Percentiles rank a stretch among this genome's conserved stretches.
Evolutionary conservation across 495 filamentous ascomycete species (phyloP).

Genomic region (Neurospora hispaniola): DNA sequence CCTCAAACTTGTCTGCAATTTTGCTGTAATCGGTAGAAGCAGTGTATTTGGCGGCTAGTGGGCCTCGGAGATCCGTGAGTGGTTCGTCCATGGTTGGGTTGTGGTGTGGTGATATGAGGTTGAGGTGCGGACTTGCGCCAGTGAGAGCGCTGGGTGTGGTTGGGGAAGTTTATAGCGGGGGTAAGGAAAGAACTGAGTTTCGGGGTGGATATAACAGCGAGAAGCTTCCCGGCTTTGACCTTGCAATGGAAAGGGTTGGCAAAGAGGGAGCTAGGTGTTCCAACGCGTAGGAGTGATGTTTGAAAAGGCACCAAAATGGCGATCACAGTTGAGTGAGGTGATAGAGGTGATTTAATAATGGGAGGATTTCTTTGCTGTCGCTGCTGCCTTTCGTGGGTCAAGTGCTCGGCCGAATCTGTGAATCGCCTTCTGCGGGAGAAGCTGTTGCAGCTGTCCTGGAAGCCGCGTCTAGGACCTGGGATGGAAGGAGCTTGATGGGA

Average conservation of each 20-base stretch:
- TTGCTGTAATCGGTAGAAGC: constrained; percentile 23
- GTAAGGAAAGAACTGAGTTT: background rate
- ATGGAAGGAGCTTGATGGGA: background rate
- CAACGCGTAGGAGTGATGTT: background rate
- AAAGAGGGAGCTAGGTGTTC: background rate
- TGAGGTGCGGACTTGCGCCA: background rate
- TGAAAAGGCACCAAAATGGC: background rate
- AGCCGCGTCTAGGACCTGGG: background rate
- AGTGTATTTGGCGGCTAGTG: constrained; percentile 14
- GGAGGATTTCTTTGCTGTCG: background rate
- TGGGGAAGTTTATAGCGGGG: constrained; percentile 6
- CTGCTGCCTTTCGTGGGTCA: background rate
- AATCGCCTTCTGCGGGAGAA: background rate
- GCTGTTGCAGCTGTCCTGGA: background rate
- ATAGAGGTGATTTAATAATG: background rate
- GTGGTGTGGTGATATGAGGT: constrained; percentile 4
- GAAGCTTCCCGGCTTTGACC: background rate
- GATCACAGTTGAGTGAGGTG: background rate
- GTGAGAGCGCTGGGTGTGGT: background rate
- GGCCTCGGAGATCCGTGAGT: background rate
- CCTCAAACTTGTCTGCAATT: constrained; percentile 15
- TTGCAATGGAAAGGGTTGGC: background rate
- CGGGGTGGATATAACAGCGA: constrained; percentile 4
- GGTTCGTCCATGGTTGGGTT: constrained; percentile 12
- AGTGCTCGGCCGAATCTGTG: background rate